Conservation (phyloP, 2,329 filamentous ascomycete genomes). For the Venturia effusa region DNA sequence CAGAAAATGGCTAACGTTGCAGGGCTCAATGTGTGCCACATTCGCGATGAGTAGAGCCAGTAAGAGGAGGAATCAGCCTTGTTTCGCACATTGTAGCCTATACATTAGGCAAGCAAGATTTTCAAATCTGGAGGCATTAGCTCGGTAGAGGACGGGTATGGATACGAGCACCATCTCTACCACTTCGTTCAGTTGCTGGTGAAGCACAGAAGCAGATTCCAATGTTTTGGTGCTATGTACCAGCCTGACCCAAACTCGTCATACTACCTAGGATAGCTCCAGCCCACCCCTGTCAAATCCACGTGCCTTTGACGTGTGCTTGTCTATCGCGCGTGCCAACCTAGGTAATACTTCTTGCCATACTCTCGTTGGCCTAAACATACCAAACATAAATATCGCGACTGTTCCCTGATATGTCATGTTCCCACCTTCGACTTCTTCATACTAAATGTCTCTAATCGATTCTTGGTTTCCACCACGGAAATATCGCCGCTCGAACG, state of each 20-base stretch:
- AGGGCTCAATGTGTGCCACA: neutral
- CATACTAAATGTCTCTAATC: conserved; percentile 1
- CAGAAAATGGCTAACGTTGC: neutral
- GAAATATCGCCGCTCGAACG: neutral
- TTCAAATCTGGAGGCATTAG: neutral
- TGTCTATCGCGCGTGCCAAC: neutral
- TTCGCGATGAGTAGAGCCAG: neutral
- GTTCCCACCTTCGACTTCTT: neutral
- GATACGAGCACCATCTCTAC: neutral
- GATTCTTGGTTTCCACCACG: neutral
- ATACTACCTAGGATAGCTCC: too few species aligned
- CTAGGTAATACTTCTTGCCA: too few species aligned
- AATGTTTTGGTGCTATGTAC: too few species aligned
- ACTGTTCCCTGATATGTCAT: neutral
- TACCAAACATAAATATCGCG: neutral
- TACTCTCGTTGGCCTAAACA: too few species aligned
- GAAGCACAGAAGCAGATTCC: too few species aligned
- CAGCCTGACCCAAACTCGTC: neutral
- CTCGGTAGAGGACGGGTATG: neutral
- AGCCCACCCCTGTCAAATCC: neutral
- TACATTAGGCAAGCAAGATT: neutral
- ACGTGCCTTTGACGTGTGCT: neutral
- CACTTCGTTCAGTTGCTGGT: neutral
- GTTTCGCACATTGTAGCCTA: neutral
- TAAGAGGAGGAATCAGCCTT: neutral